A percentile compares a stretch with the other conserved stretches of the same genome.
These are phyloP conservation scores for Mesembryanthemum crystallinum DNA, from an alignment of 148 eudicot genomes.

Conservation along the genomic window DNA sequence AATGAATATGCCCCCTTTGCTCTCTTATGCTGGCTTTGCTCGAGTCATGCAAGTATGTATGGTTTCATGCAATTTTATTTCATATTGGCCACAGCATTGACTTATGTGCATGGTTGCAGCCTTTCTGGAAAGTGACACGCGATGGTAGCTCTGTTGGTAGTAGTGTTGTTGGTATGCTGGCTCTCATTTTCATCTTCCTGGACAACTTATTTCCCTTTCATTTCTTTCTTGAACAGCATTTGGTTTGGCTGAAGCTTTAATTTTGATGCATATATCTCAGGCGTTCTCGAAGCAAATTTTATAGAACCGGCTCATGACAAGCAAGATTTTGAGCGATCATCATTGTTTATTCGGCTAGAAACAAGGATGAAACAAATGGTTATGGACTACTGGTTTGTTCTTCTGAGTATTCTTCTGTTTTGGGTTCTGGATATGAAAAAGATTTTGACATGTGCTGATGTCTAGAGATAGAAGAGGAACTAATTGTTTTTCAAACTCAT, in stretches of 20 bases:
- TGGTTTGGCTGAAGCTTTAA: constrained; percentile 13
- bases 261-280: constrained; percentile 33
- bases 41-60: not conserved
- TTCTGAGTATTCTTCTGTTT: constrained; percentile 11
- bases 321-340: constrained; percentile 96
- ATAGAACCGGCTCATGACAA: constrained; percentile 99
- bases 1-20: not conserved
- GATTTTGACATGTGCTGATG: not conserved
- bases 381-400: constrained; percentile 75
- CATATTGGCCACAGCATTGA: not conserved
- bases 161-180: constrained; percentile 86
- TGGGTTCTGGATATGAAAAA: not conserved
- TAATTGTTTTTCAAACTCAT: constrained; percentile 2
- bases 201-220: not conserved
- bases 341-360: constrained; percentile 71
- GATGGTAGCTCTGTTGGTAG: constrained; percentile 80
- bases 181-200: constrained; percentile 10
- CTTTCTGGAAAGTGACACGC: constrained; percentile 89
- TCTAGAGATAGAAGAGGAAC: not conserved
- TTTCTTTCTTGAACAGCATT: constrained; percentile 5
- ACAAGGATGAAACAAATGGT: constrained; percentile 79
- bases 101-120: constrained; percentile 47
- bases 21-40: constrained; percentile 8
- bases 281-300: constrained; percentile 95
- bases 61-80: not conserved